Evolutionary conservation across 495 filamentous ascomycete genomes (phyloP).

Genomic region (Glonium stellatum): DNA sequence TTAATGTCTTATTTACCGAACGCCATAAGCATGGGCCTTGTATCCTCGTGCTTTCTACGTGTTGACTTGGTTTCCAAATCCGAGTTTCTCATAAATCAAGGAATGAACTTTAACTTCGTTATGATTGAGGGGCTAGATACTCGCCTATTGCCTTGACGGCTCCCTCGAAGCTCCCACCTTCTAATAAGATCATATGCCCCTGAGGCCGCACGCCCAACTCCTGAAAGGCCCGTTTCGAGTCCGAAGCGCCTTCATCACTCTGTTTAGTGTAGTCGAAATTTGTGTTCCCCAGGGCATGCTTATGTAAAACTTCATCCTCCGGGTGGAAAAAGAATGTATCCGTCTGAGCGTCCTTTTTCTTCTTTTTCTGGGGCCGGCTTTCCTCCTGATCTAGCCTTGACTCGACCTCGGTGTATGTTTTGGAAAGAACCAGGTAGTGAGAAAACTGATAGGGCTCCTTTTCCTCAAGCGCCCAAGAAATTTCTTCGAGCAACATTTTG

Average conservation of each 20-base stretch:
- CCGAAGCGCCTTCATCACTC: constrained; percentile 66
- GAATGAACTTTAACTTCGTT: too few relatives aligned
- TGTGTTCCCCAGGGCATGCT: constrained; percentile 57
- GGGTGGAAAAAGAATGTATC: constrained; percentile 84
- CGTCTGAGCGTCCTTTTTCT: constrained; percentile 50
- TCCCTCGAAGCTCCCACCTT: constrained; percentile 35
- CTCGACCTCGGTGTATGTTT: constrained; percentile 80
- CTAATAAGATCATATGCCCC: constrained; percentile 47
- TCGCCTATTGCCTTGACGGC: constrained; percentile 58
- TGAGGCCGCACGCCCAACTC: constrained; percentile 81
- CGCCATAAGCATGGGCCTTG: too few relatives aligned
- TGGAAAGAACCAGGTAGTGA: constrained; percentile 84
- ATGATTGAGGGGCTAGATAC: constrained; percentile 43
- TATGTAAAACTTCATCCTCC: constrained; percentile 85
- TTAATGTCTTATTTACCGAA: too few relatives aligned
- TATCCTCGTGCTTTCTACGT: too few relatives aligned
- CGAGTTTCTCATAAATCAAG: too few relatives aligned
- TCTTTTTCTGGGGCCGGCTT: constrained; percentile 59
- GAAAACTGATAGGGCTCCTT: constrained; percentile 90
- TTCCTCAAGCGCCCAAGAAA: constrained; percentile 80
- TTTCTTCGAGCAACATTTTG: constrained; percentile 88
- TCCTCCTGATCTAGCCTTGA: constrained; percentile 70
- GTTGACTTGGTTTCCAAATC: too few relatives aligned
- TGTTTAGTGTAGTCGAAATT: constrained; percentile 72
- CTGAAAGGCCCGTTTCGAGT: constrained; percentile 90